These are phyloP conservation scores for maize (Zea mays) DNA, from an alignment of 176 grass and related monocot genomes.

Conservation along the genomic window DNA sequence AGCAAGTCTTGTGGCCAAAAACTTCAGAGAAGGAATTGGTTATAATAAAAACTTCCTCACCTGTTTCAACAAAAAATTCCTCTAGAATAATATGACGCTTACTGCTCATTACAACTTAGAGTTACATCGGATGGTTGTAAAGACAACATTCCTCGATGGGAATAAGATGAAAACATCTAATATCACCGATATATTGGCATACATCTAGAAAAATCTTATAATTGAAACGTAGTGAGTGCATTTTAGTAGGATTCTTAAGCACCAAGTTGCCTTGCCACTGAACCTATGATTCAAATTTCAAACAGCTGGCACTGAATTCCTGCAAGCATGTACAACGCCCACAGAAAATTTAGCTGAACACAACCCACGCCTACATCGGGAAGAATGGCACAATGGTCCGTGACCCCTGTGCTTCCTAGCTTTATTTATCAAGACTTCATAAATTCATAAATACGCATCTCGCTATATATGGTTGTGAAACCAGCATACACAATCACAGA, in stretches of 20 bases:
- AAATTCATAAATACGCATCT: constrained; percentile 17
- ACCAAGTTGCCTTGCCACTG: not conserved
- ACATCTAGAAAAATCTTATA: no score
- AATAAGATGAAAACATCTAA: no score
- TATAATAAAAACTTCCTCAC: no score
- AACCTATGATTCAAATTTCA: not conserved
- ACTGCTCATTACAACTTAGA: no score
- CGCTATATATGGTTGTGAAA: not conserved
- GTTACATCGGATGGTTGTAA: no score
- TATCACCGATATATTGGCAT: no score
- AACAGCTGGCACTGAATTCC: not conserved
- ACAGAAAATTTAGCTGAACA: not conserved
- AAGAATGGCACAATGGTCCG: not conserved
- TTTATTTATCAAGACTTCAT: not conserved
- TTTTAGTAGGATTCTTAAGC: not conserved
- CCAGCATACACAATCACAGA: not conserved
- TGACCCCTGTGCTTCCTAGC: not conserved
- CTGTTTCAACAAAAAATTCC: no score
- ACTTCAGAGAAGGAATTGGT: no score
- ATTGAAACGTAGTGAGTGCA: no score
- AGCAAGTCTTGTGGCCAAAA: no score
- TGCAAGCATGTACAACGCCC: not conserved
- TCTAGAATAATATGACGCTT: no score
- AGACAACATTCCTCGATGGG: no score
- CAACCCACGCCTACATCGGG: not conserved